These are phyloP conservation scores for Exserohilum turcica DNA, from an alignment of 2,329 filamentous ascomycete species.

Conservation along the genomic window DNA sequence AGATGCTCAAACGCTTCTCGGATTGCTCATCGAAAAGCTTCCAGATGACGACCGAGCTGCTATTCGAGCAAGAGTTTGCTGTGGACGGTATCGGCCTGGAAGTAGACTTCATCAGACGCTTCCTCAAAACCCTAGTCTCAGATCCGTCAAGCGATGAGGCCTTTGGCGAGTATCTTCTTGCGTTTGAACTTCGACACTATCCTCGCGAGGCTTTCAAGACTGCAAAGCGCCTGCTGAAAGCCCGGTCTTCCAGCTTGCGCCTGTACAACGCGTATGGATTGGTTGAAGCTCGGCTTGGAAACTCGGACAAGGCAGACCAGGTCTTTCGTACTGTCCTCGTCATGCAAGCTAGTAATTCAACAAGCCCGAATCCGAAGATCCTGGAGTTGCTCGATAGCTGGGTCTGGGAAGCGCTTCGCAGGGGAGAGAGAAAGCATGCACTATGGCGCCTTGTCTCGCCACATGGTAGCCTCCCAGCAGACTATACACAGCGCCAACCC, in stretches of 20 bases:
- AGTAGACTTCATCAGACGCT: conserved; percentile 31
- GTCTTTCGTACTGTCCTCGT: conserved; percentile 72
- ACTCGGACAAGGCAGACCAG: conserved; percentile 62
- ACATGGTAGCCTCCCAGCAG: conserved; percentile 16
- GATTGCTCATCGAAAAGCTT: conserved; percentile 20
- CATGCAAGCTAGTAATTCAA: conserved; percentile 55
- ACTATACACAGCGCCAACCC: conserved; percentile 7
- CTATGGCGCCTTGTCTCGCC: conserved; percentile 43
- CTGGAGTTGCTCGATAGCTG: conserved; percentile 61
- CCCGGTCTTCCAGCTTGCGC: conserved; percentile 64
- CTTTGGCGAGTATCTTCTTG: conserved; percentile 72
- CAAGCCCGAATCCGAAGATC: conserved; percentile 58
- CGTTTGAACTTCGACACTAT: conserved; percentile 65
- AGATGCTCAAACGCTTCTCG: conserved; percentile 13
- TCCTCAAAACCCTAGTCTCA: conserved; percentile 63
- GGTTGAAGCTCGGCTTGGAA: conserved; percentile 67
- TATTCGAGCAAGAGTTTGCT: conserved; percentile 34
- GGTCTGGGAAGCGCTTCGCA: conserved; percentile 69
- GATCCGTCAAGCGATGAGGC: conserved; percentile 44
- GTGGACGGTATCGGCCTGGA: conserved; percentile 12
- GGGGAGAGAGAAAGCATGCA: conserved; percentile 42
- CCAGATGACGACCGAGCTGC: conserved; percentile 30
- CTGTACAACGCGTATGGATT: conserved; percentile 82
- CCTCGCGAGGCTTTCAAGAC: conserved; percentile 65
- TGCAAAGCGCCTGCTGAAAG: conserved; percentile 76